phyloP scores from a whole-genome alignment of 2,329 filamentous ascomycete species.

The Aspergillus aculeatinus region DNA sequence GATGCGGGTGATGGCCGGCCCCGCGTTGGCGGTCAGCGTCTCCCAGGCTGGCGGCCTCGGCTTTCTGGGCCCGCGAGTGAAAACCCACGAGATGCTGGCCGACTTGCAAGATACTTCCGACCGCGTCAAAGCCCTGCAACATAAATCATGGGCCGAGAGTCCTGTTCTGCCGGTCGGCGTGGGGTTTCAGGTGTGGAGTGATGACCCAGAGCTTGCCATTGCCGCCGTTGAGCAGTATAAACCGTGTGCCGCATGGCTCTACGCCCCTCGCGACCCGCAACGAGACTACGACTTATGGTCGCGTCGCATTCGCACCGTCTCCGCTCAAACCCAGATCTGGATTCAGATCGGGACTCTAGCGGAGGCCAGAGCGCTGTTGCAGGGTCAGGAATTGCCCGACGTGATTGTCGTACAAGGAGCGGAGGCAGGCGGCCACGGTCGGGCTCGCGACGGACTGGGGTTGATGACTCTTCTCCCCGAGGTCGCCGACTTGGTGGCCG shows the following conservation, averaged over 20 bases:
- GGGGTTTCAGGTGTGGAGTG: conserved; percentile 44
- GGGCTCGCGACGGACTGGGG: conserved; percentile 47
- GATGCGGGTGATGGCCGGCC: conserved; percentile 66
- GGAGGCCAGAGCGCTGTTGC: conserved; percentile 48
- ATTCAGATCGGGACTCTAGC: conserved; percentile 55
- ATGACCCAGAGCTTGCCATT: conserved; percentile 33
- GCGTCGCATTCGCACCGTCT: conserved; percentile 41
- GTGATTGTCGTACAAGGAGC: conserved; percentile 56
- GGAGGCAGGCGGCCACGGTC: conserved; percentile 58
- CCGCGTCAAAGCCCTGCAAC: conserved; percentile 20
- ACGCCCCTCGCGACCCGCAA: conserved; percentile 33
- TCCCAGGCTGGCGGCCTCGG: conserved; percentile 56
- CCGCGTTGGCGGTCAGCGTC: conserved; percentile 60
- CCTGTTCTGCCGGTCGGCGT: conserved; percentile 40
- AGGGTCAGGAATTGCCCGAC: conserved; percentile 44
- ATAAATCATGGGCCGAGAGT: conserved; percentile 3
- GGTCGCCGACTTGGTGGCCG: conserved; percentile 44
- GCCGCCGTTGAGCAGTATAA: conserved; percentile 33
- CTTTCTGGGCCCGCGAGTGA: conserved; percentile 59
- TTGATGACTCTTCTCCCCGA: conserved; percentile 55
- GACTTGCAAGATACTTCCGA: conserved; percentile 35
- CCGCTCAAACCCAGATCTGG: conserved; percentile 52
- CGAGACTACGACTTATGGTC: conserved; percentile 49
- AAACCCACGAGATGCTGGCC: conserved; percentile 30
- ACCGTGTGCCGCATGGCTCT: conserved; percentile 47